Evolutionary conservation across 805 yeast species (phyloP).

Genomic region (Torulaspora quercuum): DNA sequence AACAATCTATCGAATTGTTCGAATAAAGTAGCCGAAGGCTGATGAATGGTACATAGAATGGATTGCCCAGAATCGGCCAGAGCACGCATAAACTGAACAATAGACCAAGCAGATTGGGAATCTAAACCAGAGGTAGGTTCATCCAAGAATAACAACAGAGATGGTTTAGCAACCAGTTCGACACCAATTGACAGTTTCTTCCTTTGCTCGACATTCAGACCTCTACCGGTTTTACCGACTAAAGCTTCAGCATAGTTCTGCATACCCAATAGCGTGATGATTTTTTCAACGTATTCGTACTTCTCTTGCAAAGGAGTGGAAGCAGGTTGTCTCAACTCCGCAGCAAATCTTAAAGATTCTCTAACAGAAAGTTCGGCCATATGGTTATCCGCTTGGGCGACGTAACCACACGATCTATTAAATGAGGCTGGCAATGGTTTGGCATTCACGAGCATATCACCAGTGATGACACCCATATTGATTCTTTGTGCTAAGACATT

Average conservation of each 20-base stretch:
- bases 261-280: slow-evolving; percentile 67
- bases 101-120: slow-evolving; percentile 65
- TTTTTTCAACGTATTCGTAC: slow-evolving; percentile 62
- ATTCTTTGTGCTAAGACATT: slow-evolving; percentile 71
- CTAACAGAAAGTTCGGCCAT: slow-evolving; percentile 66
- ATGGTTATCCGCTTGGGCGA: slow-evolving; percentile 78
- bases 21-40: slow-evolving; percentile 68
- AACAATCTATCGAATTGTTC: slow-evolving; percentile 65
- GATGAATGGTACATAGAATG: slow-evolving; percentile 72
- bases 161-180: slow-evolving; percentile 67
- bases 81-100: slow-evolving; percentile 61
- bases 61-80: slow-evolving; percentile 72
- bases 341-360: slow-evolving; percentile 70
- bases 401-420: slow-evolving; percentile 76
- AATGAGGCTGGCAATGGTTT: slow-evolving; percentile 55
- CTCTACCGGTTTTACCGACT: slow-evolving; percentile 74
- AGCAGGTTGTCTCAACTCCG: slow-evolving; percentile 67
- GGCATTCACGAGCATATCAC: slow-evolving; percentile 72
- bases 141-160: slow-evolving; percentile 58
- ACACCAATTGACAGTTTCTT: slow-evolving; percentile 69
- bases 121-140: slow-evolving; percentile 76
- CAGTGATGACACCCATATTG: slow-evolving; percentile 65
- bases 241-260: slow-evolving; percentile 68
- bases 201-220: slow-evolving; percentile 65
- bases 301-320: slow-evolving; percentile 55